phyloP scores from a whole-genome alignment of 1,284 basidiomycete genomes.

The Tausonia pullulans region DNA sequence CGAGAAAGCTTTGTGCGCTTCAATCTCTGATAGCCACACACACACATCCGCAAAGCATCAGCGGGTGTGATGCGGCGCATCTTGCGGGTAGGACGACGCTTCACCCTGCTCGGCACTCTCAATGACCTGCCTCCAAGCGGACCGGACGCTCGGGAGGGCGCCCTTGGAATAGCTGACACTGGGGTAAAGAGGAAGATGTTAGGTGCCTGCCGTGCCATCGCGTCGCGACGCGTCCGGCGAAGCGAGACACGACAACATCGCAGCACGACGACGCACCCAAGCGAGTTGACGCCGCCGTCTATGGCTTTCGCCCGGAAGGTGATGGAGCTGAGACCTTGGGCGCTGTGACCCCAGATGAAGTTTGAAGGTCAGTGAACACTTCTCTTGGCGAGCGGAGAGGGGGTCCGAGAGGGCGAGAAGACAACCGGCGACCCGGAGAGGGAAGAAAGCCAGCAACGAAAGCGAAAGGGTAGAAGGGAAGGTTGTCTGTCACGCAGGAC shows the following conservation, averaged over 20 bases:
- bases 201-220: background rate
- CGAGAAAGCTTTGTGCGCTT: constrained; percentile 64
- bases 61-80: background rate
- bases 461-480: too few species aligned
- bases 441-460: too few species aligned
- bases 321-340: background rate
- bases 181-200: background rate
- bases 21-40: constrained; percentile 48
- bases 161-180: constrained; percentile 2
- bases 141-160: constrained; percentile 4
- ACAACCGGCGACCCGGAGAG: too few species aligned
- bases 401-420: too few species aligned
- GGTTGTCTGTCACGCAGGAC: too few species aligned
- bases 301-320: background rate
- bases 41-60: background rate
- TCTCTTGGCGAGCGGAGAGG: too few species aligned
- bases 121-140: constrained; percentile 10
- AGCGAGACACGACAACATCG: background rate
- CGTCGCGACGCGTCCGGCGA: background rate
- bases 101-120: constrained; percentile 14
- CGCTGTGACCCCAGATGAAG: too few species aligned
- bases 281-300: background rate
- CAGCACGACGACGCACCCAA: background rate
- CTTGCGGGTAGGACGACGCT: background rate
- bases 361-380: too few species aligned